These are phyloP conservation scores for Trichoderma brevicompactum DNA, from an alignment of 2,329 filamentous ascomycete species.

Conservation along the genomic window DNA sequence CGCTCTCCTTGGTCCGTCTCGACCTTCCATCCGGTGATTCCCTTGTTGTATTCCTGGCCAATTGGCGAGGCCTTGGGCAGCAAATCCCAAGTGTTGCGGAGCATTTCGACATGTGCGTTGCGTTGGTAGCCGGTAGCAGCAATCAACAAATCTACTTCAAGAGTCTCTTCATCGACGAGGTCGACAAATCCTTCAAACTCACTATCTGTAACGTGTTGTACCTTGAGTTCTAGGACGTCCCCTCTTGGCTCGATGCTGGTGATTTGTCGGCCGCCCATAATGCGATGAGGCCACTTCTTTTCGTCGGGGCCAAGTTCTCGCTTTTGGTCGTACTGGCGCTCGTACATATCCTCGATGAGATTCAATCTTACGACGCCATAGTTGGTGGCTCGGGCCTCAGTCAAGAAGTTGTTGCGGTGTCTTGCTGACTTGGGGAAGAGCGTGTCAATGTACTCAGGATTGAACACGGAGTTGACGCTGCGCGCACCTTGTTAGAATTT, in stretches of 20 bases:
- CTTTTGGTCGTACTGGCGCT: conserved; percentile 84
- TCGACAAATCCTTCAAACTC: conserved; percentile 48
- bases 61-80: conserved; percentile 58
- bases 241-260: conserved; percentile 59
- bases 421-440: conserved; percentile 70
- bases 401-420: conserved; percentile 64
- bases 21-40: conserved; percentile 49
- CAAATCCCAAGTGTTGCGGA: conserved; percentile 67
- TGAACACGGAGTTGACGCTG: conserved; percentile 95
- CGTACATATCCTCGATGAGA: conserved; percentile 86
- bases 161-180: conserved; percentile 55
- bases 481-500: conserved; percentile 37
- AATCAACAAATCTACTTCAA: conserved; percentile 81
- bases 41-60: conserved; percentile 41
- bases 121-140: conserved; percentile 86
- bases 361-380: conserved; percentile 93
- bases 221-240: conserved; percentile 61
- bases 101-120: conserved; percentile 76
- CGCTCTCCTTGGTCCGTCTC: conserved; percentile 45
- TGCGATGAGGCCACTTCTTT: conserved; percentile 78
- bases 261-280: conserved; percentile 72
- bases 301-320: conserved; percentile 71
- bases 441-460: conserved; percentile 79
- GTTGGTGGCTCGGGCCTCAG: conserved; percentile 81
- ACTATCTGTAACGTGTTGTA: conserved; percentile 54